Evolutionary conservation across 345 rosid genomes (phyloP).

Genomic region (Melastoma malabathricum): DNA sequence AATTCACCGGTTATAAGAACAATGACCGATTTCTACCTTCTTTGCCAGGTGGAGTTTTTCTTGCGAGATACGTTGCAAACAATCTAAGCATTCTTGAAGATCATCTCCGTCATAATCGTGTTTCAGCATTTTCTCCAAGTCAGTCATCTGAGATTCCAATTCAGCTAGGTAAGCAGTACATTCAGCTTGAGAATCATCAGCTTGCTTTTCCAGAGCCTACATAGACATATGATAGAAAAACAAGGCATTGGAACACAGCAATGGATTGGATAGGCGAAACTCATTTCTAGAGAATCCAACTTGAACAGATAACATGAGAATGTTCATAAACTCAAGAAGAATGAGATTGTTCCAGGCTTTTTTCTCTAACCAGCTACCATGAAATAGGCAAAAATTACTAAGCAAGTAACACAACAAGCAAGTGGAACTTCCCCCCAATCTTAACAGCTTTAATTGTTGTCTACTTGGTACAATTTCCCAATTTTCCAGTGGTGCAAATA

Average conservation of each 20-base stretch:
- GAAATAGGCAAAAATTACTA: background rate
- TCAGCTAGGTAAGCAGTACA: constrained; percentile 24
- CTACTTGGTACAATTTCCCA: background rate
- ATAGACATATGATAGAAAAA: too few relatives aligned
- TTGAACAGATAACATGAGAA: too few relatives aligned
- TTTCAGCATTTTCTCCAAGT: constrained; percentile 33
- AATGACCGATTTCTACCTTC: constrained; percentile 24
- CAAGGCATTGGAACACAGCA: too few relatives aligned
- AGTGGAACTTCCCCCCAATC: too few relatives aligned
- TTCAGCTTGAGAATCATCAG: constrained; percentile 26
- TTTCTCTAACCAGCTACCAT: too few relatives aligned
- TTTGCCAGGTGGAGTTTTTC: constrained; percentile 39
- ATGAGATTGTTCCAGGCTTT: too few relatives aligned
- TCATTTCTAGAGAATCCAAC: too few relatives aligned
- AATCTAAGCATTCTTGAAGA: constrained; percentile 24
- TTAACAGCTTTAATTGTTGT: too few relatives aligned
- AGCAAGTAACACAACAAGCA: constrained; percentile 1
- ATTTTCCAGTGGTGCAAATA: too few relatives aligned
- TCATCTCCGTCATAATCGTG: constrained; percentile 19
- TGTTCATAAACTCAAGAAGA: too few relatives aligned
- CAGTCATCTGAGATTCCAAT: constrained; percentile 27
- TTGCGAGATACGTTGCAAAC: constrained; percentile 21
- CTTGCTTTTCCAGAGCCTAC: constrained; percentile 44
- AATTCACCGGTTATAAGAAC: too few relatives aligned
- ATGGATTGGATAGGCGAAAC: too few relatives aligned